Evolutionary conservation across 2,329 filamentous ascomycete species (phyloP), one percentile per base, ranked within the genome.

Genomic region (Pleurostoma richardsiae): DNA sequence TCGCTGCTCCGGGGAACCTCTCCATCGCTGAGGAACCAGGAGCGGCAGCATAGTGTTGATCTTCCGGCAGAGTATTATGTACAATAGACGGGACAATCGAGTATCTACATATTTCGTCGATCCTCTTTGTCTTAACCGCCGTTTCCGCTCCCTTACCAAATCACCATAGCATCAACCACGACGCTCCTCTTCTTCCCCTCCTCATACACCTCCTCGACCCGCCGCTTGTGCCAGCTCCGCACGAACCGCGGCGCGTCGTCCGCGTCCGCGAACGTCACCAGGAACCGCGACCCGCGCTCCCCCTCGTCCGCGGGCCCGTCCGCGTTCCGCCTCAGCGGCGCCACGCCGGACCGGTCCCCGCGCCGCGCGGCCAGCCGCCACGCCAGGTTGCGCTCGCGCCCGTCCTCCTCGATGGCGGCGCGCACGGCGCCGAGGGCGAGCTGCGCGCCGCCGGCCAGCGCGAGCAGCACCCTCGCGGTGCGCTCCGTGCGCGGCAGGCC

Each of bases 231-330:
- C 70, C 70, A 73, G 44, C 52, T 49, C 49, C 72, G 62, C 30
- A 71, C 70, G 51, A 78, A 78, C 45, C 74, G 67, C 45, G 68
- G 71, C 26, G 80, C 80, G 50, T 80, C 79, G 7, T 66, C 64
- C 43, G 72, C 66, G n/a, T 76, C 75, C 10, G 68, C 58, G 50
- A 86, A 83, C 4, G 74, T 71, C 27, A 85, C 54, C 10, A 85
- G 65, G 65, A 79, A 80, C 39, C 76, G 65, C 33, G 58, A 54
- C 45, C 62, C 70, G 57, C 66, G 68, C 48, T 63, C 54, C 38
- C 66, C 59, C 48, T 62, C 59, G 57, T 64, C 63, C 6, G 57
- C 52, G 53, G 44, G 49, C n/a, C 44, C 54, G 19, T 40, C 27
- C n/a, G 36, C 41, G 47, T 46, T 36, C 8, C 33, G 8, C n/a